phyloP scores from a whole-genome alignment of 139 green algal species.

The Chlamydomonas incerta region DNA sequence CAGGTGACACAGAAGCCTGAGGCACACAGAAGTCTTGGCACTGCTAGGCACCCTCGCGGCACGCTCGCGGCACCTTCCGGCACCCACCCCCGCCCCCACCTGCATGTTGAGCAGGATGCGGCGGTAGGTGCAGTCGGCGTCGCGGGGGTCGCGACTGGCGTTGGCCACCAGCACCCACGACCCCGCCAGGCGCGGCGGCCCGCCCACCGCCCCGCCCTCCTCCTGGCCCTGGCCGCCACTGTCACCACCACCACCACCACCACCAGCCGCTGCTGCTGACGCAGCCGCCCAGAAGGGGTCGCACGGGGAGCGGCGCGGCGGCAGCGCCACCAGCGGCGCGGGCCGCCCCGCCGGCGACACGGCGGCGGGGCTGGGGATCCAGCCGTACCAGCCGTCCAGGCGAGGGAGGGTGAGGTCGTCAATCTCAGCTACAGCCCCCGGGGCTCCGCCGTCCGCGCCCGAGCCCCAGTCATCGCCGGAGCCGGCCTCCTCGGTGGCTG shows the following conservation, averaged over 20 bases:
- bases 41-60: too few relatives aligned
- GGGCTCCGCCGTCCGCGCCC: too few relatives aligned
- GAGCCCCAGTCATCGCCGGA: too few relatives aligned
- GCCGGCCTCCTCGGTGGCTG: neutral
- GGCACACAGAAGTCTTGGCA: too few relatives aligned
- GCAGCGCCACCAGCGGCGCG: neutral
- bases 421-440: neutral
- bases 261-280: neutral
- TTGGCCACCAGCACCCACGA: slow-evolving; percentile 10
- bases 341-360: neutral
- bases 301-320: neutral
- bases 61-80: too few relatives aligned
- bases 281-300: neutral
- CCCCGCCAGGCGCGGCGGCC: neutral
- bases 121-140: neutral
- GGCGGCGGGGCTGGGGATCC: slow-evolving; percentile 17
- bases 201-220: neutral
- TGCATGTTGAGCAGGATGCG: neutral
- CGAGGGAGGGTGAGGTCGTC: neutral
- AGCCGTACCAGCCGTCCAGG: slow-evolving; percentile 35
- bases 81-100: neutral
- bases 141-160: neutral
- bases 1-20: too few relatives aligned
- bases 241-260: neutral
- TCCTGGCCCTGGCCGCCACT: neutral